A percentile compares a stretch with the other conserved stretches of the same genome.
phyloP scores from a whole-genome alignment of 495 filamentous ascomycete species.

The Polyplosphaeria fusca region DNA sequence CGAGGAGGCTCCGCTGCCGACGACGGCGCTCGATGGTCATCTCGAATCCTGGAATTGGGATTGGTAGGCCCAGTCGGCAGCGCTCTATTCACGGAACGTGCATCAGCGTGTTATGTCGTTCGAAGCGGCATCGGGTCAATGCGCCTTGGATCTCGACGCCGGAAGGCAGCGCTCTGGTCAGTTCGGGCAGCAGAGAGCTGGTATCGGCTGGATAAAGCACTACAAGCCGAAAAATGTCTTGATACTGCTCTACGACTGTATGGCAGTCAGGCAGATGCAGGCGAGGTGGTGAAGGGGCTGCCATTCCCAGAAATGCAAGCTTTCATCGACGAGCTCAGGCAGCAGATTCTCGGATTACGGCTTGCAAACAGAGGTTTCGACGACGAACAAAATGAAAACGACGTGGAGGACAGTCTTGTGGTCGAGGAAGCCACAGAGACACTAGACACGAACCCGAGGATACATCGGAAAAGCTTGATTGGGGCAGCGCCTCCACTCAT shows the following conservation, averaged over 20 bases:
- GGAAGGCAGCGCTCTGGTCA: conserved; percentile 90
- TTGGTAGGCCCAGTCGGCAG: conserved; percentile 71
- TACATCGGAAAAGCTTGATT: conserved; percentile 39
- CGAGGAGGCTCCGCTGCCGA: conserved; percentile 77
- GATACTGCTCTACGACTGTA: conserved; percentile 70
- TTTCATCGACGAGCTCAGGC: conserved; percentile 58
- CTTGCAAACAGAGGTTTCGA: conserved; percentile 9
- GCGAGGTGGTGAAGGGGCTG: conserved; percentile 41
- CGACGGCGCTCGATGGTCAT: conserved; percentile 82
- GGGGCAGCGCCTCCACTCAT: conserved; percentile 25
- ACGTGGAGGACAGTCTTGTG: conserved; percentile 26
- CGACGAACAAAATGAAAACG: conserved; percentile 20
- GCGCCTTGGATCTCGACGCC: conserved; percentile 63
- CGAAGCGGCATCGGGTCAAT: conserved; percentile 61
- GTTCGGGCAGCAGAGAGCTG: conserved; percentile 79
- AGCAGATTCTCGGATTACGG: conserved; percentile 25
- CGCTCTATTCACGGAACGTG: conserved; percentile 76
- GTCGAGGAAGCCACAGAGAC: conserved; percentile 34
- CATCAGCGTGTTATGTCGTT: conserved; percentile 77
- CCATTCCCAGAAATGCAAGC: conserved; percentile 54
- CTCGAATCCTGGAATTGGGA: conserved; percentile 70
- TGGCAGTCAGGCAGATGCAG: conserved; percentile 33
- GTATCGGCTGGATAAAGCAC: conserved; percentile 65
- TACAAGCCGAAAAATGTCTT: conserved; percentile 70
- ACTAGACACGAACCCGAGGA: conserved; percentile 21